A percentile compares a stretch with the other conserved stretches of the same genome.
Evolutionary conservation across 495 filamentous ascomycete species (phyloP).

Genomic region (Xylaria sp.): DNA sequence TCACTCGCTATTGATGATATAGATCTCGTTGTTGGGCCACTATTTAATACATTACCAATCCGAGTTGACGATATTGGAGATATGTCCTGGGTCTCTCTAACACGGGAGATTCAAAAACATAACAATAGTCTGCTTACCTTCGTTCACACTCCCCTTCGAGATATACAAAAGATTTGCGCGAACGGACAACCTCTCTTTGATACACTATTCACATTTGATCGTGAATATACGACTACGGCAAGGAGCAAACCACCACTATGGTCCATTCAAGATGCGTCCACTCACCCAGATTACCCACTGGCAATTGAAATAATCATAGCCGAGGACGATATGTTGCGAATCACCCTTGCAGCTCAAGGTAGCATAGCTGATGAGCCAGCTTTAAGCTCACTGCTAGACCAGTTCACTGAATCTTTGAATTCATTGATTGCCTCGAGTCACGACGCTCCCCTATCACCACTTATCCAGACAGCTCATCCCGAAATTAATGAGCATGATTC

Average conservation of each 20-base stretch:
- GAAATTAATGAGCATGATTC: background rate
- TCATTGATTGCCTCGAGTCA: constrained; percentile 23
- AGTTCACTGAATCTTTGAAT: constrained; percentile 45
- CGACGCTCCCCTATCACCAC: constrained; percentile 15
- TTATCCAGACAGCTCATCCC: background rate
- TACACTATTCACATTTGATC: constrained; percentile 85
- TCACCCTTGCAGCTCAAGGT: constrained; percentile 62
- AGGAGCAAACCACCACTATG: constrained; percentile 55
- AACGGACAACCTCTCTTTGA: constrained; percentile 73
- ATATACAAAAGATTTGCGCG: constrained; percentile 75
- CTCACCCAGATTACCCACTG: constrained; percentile 70
- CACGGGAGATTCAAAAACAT: constrained; percentile 65
- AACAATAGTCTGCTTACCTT: constrained; percentile 66
- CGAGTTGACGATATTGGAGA: constrained; percentile 51
- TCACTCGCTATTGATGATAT: constrained; percentile 68
- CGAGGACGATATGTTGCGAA: constrained; percentile 49
- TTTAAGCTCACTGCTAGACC: constrained; percentile 48
- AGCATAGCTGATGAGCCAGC: constrained; percentile 39
- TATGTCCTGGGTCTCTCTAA: constrained; percentile 59
- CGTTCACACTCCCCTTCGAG: constrained; percentile 73
- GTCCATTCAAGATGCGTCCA: constrained; percentile 56
- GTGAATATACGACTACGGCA: constrained; percentile 34
- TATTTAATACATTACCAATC: constrained; percentile 91
- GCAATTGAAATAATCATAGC: constrained; percentile 72
- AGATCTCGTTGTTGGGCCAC: constrained; percentile 77